A percentile compares a stretch with the other conserved stretches of the same genome.
Evolutionary conservation across 164 flowering plant genomes (phyloP).

Genomic region (Kingdonia uniflora): DNA sequence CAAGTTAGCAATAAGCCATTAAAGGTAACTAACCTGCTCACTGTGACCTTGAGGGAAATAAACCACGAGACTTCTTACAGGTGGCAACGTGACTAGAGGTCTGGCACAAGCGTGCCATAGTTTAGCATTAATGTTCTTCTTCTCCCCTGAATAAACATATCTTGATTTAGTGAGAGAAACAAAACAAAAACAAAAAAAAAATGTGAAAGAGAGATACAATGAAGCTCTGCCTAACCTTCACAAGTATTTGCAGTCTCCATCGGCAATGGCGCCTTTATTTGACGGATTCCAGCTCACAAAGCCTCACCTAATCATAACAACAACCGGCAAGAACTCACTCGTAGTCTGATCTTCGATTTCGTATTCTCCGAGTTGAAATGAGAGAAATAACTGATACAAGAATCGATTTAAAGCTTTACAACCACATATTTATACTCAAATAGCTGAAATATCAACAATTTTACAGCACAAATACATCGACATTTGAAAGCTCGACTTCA

Average conservation of each 20-base stretch:
- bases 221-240: conserved; percentile 30
- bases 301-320: conserved; percentile 5
- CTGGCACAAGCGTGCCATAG: conserved; percentile 97
- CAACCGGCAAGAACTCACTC: neutral
- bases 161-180: neutral
- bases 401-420: neutral
- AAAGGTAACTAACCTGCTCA: conserved; percentile 76
- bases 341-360: neutral
- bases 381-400: neutral
- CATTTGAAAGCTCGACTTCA: too few species aligned
- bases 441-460: too few species aligned
- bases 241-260: conserved; percentile 22
- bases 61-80: conserved; percentile 72
- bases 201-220: neutral
- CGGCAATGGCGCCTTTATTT: conserved; percentile 43
- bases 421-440: too few species aligned
- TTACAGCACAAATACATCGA: too few species aligned
- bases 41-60: conserved; percentile 95
- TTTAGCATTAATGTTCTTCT: conserved; percentile 76
- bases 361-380: neutral
- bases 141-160: conserved; percentile 38
- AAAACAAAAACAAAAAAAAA: conserved; percentile 1
- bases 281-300: conserved; percentile 6
- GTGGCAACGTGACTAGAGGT: conserved; percentile 71
- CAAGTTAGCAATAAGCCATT: too few species aligned